Evolutionary conservation across 2,329 filamentous ascomycete species (phyloP).

Genomic region (Septoria petroselini): DNA sequence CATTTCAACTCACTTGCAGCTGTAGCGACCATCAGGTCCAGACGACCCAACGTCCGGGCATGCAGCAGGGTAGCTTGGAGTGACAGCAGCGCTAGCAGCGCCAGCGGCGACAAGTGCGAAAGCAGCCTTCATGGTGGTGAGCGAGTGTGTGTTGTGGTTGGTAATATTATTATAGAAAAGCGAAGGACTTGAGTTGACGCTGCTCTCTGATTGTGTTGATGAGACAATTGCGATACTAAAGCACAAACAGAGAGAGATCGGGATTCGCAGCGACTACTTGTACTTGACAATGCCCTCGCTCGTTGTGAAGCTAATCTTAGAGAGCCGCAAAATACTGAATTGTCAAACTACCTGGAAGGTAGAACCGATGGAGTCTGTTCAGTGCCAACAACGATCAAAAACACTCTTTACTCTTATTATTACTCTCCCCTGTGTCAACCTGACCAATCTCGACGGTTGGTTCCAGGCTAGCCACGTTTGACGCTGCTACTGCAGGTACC

Average conservation of each 20-base stretch:
- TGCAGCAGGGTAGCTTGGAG: not conserved
- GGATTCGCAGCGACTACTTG: not conserved
- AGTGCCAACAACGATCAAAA: not conserved
- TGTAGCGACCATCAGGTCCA: slow-evolving; percentile 8
- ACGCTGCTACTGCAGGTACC: slow-evolving; percentile 5
- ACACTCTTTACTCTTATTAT: too few species aligned
- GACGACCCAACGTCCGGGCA: slow-evolving; percentile 8
- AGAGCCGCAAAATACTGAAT: not conserved
- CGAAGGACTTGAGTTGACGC: not conserved
- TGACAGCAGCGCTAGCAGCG: not conserved
- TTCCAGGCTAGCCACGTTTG: not conserved
- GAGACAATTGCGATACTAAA: not conserved
- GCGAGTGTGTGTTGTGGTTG: not conserved
- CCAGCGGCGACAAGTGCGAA: not conserved
- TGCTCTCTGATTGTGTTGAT: not conserved
- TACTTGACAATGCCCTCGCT: not conserved
- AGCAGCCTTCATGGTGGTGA: slow-evolving; percentile 4
- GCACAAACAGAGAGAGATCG: too few species aligned
- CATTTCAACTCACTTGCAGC: slow-evolving; percentile 10
- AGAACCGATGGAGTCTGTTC: not conserved
- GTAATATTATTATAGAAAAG: not conserved
- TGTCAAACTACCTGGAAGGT: not conserved
- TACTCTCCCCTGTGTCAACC: not conserved
- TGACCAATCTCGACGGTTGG: not conserved
- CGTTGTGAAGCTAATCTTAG: not conserved